Conservation (phyloP, 2,329 filamentous ascomycete genomes). For the Phialophora verrucosa region DNA sequence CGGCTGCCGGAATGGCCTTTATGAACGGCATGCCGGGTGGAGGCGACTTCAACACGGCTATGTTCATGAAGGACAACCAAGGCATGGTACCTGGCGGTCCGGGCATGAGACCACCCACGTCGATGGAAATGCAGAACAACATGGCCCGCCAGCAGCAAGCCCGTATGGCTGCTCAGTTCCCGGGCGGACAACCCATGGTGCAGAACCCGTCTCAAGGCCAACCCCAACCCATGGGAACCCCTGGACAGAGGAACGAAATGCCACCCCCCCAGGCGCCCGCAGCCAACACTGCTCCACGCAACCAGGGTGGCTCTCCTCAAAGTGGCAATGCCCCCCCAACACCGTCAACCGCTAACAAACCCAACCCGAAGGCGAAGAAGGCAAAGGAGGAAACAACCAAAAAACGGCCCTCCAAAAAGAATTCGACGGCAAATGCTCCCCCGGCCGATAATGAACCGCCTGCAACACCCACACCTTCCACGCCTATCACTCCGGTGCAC, state of each 20-base stretch:
- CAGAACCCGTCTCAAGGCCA: conserved; percentile 51
- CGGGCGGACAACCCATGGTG: conserved; percentile 54
- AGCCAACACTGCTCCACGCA: conserved; percentile 49
- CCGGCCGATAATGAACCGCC: conserved; percentile 53
- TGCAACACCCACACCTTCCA: conserved; percentile 56
- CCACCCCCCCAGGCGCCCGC: conserved; percentile 56
- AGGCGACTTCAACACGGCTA: conserved; percentile 44
- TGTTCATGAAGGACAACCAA: conserved; percentile 55
- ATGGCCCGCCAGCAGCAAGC: conserved; percentile 44
- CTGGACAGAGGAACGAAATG: conserved; percentile 62
- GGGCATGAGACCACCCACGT: conserved; percentile 64
- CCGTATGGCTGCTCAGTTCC: conserved; percentile 46
- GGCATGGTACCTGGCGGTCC: conserved; percentile 53
- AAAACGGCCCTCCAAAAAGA: conserved; percentile 57
- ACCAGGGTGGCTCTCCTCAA: conserved; percentile 53
- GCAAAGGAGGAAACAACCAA: conserved; percentile 53
- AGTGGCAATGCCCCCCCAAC: conserved; percentile 62
- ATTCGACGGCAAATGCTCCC: conserved; percentile 48
- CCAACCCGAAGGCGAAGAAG: conserved; percentile 66
- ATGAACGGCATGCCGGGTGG: conserved; percentile 55
- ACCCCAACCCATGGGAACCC: conserved; percentile 59
- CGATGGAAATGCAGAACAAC: conserved; percentile 55
- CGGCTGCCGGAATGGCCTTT: conserved; percentile 61
- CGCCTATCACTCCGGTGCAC: conserved; percentile 56
- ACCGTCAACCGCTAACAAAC: conserved; percentile 65